Base-by-base conservation (phyloP, 768 basidiomycete genomes). In the Podaxis sp. region DNA sequence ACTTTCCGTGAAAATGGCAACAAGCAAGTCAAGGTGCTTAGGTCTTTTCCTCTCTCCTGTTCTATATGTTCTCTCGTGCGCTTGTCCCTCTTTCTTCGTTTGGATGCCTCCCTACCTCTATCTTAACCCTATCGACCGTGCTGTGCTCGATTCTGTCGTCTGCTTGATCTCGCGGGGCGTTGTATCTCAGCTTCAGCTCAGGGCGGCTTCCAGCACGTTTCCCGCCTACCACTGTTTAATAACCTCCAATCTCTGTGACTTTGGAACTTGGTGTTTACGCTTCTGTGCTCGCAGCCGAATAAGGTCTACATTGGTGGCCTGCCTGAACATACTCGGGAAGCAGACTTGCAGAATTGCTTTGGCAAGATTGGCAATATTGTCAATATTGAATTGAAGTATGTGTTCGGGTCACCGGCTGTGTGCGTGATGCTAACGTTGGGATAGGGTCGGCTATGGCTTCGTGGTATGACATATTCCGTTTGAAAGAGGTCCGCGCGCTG, bases 301-400 rank as follows among this genome's bases (percentile, higher is more conserved):
- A 95, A 95, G 79, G 88, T 95, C 74, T 95, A 95, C 74, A 86
- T 95, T 72, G 93, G 93, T 72, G 91, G 92, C 66, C 83, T 94
- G 64, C 93, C 93, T 66, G 90, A 93, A 77, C 83, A 92, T 67
- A 94, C 92, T 53, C 88, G 89, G 65, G 84, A 88, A 76, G 91
- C 92, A 77, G 93, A 95, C 70, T 76, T 94, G 27, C 88, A 86
- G 74, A 89, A 82, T 65, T 94, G 93, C 74, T 94, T 94, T 73
- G 90, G 90, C 54, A 92, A 93, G 74, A 86, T 94, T 53, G 93
- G 93, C 19, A 79, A 73, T 51, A 92, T 94, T 25, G 71, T 81
- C 22, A 85, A 86, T 66, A 87, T 94, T 61, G 93, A 94, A 73
- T 77, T 94, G 64, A 94, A 94, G 93, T 93, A 74, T 55, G 92